Evolutionary conservation across 73 alveolate species (phyloP), one percentile per base, ranked within the genome.

Genomic region (Halteria grandinella): DNA sequence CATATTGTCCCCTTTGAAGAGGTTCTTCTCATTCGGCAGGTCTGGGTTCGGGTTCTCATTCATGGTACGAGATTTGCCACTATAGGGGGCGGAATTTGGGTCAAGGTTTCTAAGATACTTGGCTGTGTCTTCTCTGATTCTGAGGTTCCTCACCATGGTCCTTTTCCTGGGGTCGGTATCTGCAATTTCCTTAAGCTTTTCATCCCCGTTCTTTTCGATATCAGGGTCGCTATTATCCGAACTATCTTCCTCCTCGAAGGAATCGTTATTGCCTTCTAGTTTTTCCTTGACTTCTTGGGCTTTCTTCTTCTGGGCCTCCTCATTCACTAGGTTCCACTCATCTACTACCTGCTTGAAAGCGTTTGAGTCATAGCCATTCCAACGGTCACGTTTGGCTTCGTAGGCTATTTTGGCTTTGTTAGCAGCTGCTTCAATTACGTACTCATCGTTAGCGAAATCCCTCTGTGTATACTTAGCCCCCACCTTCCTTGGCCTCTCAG

Each of bases 281-380:
- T 88, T 79, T 53, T 69, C 86, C 59, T 88, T 81, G 53, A 69
- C 44, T 54, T 76, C 73, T 53, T 89, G 63, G 23, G 48, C 70
- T 58, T 82, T 69, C 34, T 54, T 50, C 71, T 54, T 36, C 47
- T 36, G 11, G 47, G 11, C 11, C 79, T 79, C 85, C 50, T 77
- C 95, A 55, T 92, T 91, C 3, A 88, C 37, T 14, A 57, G 55
- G 52, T 89, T 80, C 89, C 88, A 80, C 62, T 92, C 92, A 20
- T 63, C 51, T 17, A 92, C 64, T 21, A 80, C 86, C 51, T 48
- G 54, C 55, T 55, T 89, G 72, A 89, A 89, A 69, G 63, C 53
- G 15, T 64, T 84, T 15, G 96, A 95, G 73, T 93, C 97, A 69
- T 88, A 95, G 15, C 99, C 99, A 86, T 95, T 95, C 97, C 97